These are phyloP conservation scores for Russula dissimulans DNA, from an alignment of 768 basidiomycete species.

Conservation along the genomic window DNA sequence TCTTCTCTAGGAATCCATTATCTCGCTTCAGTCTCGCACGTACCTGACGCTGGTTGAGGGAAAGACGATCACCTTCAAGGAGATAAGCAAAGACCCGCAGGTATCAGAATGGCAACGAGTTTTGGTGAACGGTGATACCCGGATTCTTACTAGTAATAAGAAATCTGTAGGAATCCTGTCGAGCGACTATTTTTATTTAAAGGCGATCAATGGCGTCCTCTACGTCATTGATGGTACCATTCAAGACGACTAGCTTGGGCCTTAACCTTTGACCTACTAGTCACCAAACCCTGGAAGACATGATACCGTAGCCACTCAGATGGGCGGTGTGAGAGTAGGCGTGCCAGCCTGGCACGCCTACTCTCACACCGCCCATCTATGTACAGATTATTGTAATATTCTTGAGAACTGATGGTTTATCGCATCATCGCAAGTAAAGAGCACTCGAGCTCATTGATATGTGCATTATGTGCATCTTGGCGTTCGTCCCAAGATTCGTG, in stretches of 20 bases:
- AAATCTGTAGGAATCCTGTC: slow-evolving; percentile 24
- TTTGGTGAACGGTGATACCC: slow-evolving; percentile 44
- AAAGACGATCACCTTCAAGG: slow-evolving; percentile 48
- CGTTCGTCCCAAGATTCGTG: too few species aligned
- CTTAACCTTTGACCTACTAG: neutral
- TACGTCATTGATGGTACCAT: slow-evolving; percentile 52
- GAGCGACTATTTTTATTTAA: neutral
- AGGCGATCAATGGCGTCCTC: slow-evolving; percentile 49
- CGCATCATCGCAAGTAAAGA: too few species aligned
- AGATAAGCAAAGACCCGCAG: slow-evolving; percentile 28
- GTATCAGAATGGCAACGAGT: slow-evolving; percentile 51
- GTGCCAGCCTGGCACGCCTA: too few species aligned
- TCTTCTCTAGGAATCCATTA: slow-evolving; percentile 35
- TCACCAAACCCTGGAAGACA: too few species aligned
- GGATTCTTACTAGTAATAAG: slow-evolving; percentile 47
- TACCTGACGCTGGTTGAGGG: slow-evolving; percentile 53
- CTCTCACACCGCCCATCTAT: neutral
- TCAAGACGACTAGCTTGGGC: slow-evolving; percentile 21
- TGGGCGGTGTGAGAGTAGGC: neutral
- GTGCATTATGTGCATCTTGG: too few species aligned
- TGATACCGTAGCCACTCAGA: neutral
- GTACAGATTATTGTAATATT: neutral
- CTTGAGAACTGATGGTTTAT: too few species aligned
- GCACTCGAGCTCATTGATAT: too few species aligned
- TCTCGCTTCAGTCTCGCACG: slow-evolving; percentile 35